Base-by-base conservation (phyloP, 1,284 basidiomycete species). In the Hypsizygus ulmarius region DNA sequence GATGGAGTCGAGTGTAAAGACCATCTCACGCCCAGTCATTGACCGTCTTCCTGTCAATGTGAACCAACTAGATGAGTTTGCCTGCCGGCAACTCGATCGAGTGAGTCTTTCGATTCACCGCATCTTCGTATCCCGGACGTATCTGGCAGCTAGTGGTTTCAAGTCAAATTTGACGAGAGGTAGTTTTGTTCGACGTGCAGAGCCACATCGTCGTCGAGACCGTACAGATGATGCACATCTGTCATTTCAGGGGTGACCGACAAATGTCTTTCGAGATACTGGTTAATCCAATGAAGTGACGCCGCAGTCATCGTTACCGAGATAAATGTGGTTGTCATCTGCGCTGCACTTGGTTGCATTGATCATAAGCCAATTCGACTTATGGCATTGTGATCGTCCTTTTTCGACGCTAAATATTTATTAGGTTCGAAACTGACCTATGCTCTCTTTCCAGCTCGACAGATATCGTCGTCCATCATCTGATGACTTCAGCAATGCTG, bases 51-150 rank as follows among this genome's bases (percentile, higher is more conserved):
- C 80, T 35, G 84, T 81, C 46, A 81, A 80, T 51, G 83, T 79
- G 37, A 82, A 81, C 51, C 84, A 86, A 60, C 70, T 93, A n/a
- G 92, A 94, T 57, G 89, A 90, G 52, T 93, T 93, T 65, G 92
- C 91, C 1, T 90, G 87, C 61, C 77, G 89, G 45, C 90, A 93
- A 63, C 74, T 94, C 38, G 90, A 94, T 65, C 75, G 81, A 60
- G 83, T 90, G 54, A 58, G 82, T 71, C 16, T 16, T 25, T 40
- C 18, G 29, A 19, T 39, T 16, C 41, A 18, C 40, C 15, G 10
- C 14, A 14, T 45, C 16, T 39, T 25, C 21, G 21, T 25, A 7
- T 25, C 21, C 21, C 21, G 21, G 21, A 25, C 21, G 21, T 4
- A 25, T 25, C 21, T 25, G 21, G 21, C 21, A 25, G 21, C 21